Evolutionary conservation across 352 stramenopile species (phyloP).

Genomic region (Peronospora belbahrii): DNA sequence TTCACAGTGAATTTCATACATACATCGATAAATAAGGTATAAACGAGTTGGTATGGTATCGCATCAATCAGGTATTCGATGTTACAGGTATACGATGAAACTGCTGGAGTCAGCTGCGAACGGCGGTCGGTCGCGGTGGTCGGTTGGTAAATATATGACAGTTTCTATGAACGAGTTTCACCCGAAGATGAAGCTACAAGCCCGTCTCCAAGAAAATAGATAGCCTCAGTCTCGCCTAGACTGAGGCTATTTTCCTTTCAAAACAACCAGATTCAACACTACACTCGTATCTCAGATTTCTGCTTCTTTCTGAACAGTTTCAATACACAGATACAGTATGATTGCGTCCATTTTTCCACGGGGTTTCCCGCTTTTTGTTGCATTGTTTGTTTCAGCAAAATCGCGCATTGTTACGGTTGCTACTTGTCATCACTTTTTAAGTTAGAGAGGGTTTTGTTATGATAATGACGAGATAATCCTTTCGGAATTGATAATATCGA

Average conservation of each 20-base stretch:
- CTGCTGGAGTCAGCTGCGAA: constrained; percentile 8
- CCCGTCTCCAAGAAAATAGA: not conserved
- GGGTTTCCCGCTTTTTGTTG: not conserved
- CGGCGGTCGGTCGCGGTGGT: constrained; percentile 18
- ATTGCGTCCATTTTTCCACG: not conserved
- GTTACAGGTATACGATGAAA: not conserved
- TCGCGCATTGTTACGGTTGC: constrained; percentile 1
- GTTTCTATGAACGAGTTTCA: constrained; percentile 19
- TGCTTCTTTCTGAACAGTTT: too few relatives aligned
- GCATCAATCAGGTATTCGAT: not conserved
- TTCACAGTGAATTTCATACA: not conserved
- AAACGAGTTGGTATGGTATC: not conserved
- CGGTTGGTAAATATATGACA: constrained; percentile 17
- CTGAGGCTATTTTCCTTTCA: not conserved
- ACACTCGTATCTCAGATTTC: too few relatives aligned
- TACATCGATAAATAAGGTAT: not conserved
- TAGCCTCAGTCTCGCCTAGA: not conserved
- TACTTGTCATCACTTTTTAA: not conserved
- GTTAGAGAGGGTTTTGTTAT: not conserved
- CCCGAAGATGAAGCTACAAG: not conserved
- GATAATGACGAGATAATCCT: not conserved
- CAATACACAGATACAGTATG: too few relatives aligned
- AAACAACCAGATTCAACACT: too few relatives aligned
- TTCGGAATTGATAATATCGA: not conserved
- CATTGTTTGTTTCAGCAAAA: not conserved